Evolutionary conservation across 495 filamentous ascomycete species (phyloP).

Genomic region (Bacidia gigantensis): DNA sequence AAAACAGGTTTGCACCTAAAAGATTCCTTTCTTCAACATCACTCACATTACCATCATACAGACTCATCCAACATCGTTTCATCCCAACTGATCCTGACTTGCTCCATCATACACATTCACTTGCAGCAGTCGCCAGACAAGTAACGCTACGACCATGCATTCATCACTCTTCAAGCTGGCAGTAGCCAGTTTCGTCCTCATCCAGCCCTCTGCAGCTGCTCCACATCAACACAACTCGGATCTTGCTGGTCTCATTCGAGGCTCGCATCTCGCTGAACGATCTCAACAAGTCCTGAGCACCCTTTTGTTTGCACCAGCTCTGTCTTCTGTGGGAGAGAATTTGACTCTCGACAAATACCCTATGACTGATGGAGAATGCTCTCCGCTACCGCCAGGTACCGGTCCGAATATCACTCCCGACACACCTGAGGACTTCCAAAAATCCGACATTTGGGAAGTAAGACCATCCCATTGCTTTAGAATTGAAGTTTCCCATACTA

Average conservation of each 20-base stretch:
- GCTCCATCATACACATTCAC: not conserved
- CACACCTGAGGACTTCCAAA: not conserved
- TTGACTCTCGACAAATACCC: not conserved
- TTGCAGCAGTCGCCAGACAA: not conserved
- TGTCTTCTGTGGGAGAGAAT: not conserved
- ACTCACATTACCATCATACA: not conserved
- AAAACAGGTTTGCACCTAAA: not conserved
- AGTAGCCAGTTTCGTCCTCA: not conserved
- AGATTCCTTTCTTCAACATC: constrained; percentile 2
- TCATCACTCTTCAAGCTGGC: not conserved
- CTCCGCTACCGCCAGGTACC: not conserved
- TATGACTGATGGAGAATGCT: not conserved
- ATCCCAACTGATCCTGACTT: not conserved
- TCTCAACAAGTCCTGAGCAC: not conserved
- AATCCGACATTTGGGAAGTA: not conserved
- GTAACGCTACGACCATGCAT: not conserved
- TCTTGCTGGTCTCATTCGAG: not conserved
- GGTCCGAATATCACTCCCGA: not conserved
- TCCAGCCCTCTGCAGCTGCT: not conserved
- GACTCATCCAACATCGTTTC: not conserved
- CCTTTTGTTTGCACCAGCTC: not conserved
- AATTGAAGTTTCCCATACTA: not conserved
- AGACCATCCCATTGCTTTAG: not conserved
- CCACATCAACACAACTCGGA: not conserved
- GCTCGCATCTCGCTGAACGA: not conserved